phyloP scores from a whole-genome alignment of 2,329 filamentous ascomycete genomes.

The Pyrenophora tritici-repentis region DNA sequence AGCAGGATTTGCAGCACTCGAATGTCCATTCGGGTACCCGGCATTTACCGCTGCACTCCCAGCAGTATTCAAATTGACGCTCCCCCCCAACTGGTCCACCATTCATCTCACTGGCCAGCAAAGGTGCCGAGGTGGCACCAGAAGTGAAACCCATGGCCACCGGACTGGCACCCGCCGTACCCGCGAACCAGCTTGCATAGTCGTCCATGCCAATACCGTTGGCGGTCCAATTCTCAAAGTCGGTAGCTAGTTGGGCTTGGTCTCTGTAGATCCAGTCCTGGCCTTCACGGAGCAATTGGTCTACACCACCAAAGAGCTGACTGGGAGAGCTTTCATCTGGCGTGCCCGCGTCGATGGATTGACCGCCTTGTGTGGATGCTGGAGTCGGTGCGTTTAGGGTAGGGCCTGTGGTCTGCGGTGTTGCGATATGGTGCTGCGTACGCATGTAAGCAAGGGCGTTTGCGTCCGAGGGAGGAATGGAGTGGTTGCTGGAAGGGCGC shows the following conservation, averaged over 20 bases:
- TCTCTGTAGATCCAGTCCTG: conserved; percentile 67
- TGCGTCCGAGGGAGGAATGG: conserved; percentile 39
- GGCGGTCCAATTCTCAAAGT: conserved; percentile 65
- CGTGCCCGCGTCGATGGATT: conserved; percentile 33
- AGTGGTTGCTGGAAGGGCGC: conserved; percentile 35
- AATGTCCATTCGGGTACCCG: not conserved
- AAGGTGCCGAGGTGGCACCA: not conserved
- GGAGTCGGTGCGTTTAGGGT: conserved; percentile 30
- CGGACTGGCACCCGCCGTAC: conserved; percentile 25
- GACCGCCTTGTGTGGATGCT: conserved; percentile 30
- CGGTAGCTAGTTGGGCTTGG: conserved; percentile 63
- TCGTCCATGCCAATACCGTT: conserved; percentile 33
- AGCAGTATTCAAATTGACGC: conserved; percentile 7
- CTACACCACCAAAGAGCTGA: conserved; percentile 63
- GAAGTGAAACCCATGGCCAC: conserved; percentile 5
- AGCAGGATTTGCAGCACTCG: no score
- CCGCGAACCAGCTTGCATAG: conserved; percentile 38
- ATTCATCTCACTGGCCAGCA: conserved; percentile 16
- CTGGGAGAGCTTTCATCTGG: conserved; percentile 50
- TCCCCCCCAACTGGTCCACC: conserved; percentile 24
- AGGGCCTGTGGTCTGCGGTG: conserved; percentile 13
- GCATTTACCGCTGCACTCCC: conserved; percentile 5
- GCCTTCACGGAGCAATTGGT: conserved; percentile 65
- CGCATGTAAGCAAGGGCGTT: conserved; percentile 39
- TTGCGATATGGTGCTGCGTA: conserved; percentile 34